These are phyloP conservation scores for Pholiota microspora DNA, from an alignment of 768 basidiomycete genomes.

Conservation along the genomic window DNA sequence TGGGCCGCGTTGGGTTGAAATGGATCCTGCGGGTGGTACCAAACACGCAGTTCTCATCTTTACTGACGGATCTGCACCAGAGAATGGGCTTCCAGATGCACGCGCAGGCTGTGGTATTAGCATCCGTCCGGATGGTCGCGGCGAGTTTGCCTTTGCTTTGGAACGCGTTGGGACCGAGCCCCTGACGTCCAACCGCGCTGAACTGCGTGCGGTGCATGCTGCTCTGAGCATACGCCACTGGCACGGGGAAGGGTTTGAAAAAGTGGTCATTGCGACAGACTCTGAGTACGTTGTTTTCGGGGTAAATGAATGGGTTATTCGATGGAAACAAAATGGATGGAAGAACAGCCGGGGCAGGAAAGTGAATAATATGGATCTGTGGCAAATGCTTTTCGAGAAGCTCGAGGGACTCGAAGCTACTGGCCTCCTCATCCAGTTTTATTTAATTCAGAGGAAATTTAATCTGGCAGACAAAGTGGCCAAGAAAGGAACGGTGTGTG, in stretches of 20 bases:
- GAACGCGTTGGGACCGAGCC: background rate
- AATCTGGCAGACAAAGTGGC: slow-evolving; percentile 3
- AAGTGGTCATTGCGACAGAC: slow-evolving; percentile 13
- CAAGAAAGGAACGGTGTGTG: slow-evolving; percentile 2
- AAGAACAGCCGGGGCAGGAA: slow-evolving; percentile 1
- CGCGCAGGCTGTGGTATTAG: slow-evolving; percentile 2
- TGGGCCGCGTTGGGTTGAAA: background rate
- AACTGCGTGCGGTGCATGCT: slow-evolving; percentile 8
- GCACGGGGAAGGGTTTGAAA: slow-evolving; percentile 8
- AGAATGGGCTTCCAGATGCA: background rate
- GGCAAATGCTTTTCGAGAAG: slow-evolving; percentile 1
- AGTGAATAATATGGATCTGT: slow-evolving; percentile 11
- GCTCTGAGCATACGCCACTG: slow-evolving; percentile 3
- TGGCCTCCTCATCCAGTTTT: slow-evolving; percentile 4
- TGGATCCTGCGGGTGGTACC: background rate
- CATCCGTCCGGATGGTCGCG: background rate
- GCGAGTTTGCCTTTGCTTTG: background rate
- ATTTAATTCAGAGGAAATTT: slow-evolving; percentile 3
- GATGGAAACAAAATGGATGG: slow-evolving; percentile 9
- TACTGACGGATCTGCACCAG: slow-evolving; percentile 1
- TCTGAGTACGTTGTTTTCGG: slow-evolving; percentile 13
- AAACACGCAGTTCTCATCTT: slow-evolving; percentile 2
- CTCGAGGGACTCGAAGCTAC: background rate
- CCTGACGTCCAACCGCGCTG: slow-evolving; percentile 10
- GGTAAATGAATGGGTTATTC: slow-evolving; percentile 4